Evolutionary conservation across 2,329 filamentous ascomycete species (phyloP), one percentile per base, ranked within the genome.

Genomic region (Aureobasidium leucospermi): DNA sequence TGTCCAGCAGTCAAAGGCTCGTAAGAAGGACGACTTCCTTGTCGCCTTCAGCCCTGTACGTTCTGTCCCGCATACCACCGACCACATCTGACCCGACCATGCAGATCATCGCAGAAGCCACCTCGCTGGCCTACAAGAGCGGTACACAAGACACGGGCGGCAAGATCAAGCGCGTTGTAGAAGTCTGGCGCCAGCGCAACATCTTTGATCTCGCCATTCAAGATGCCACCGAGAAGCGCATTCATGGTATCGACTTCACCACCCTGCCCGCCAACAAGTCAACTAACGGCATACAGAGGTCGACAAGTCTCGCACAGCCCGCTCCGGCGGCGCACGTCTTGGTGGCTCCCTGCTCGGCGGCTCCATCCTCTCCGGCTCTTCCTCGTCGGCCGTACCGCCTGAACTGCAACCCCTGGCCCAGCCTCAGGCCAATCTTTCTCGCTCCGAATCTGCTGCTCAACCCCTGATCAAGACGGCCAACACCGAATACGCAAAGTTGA

Each of bases 1-100:
- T 61, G 89, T 90, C 23, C 94, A 99, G 71, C 94, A 97, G 70
- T 96, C 92, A 28, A 96, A 95, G 74, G 93, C 90, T 49, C 87
- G 93, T 38, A 86, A 88, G 63, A 96, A 96, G 74, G 86, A 92
- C 57, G 94, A 99, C 67, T 99, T 99, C 67, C 82, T 96, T 13
- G 82, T 88, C 62, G 93, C 94, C 7, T 97, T 96, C 73, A 88
- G 93, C 47, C 92, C 94, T 4, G 82, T 81, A 62, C 63, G 74
- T 72, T 46, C 8, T 31, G 48, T 43, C 29, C 46, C 11, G 42
- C 9, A 32, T 13, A 31, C 39, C 38, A 1, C 41, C 19, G 16
- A 32, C 28, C 29, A 6, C 34, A 15, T 47, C 46, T 61, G 29
- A 61, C 52, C 41, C 45, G 16, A 36, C 6, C n/a, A 16, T 19